Base-by-base conservation (phyloP, 768 basidiomycete genomes). In the Phlebiopsis flavidoalba region DNA sequence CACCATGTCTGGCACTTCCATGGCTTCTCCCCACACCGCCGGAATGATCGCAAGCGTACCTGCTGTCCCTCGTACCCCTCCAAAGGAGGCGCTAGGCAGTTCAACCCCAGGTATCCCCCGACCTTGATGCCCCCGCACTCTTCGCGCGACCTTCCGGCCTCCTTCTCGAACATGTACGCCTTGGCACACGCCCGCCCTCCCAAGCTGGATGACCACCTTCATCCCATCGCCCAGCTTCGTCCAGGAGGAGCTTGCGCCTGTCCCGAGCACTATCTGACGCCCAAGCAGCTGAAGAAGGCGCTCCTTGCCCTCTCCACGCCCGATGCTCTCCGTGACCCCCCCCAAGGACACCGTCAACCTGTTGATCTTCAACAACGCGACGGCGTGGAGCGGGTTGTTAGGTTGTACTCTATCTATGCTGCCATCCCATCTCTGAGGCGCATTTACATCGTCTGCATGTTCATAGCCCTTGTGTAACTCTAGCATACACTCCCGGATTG, bases 1-100 rank as follows among this genome's bases (percentile, higher is more conserved):
- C 66, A 91, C 87, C 8, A 83, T 97, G 65, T 93, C 91, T 0
- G 93, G 93, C 47, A 95, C 93, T 8, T 93, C 91, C 15, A 97
- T 97, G 94, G 95, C 95, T 14, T 91, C 91, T 7, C 96, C 96
- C 50, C 95, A 96, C 76, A 86, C 84, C 47, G 91, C 91, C 60
- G 96, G 96, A 65, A 76, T 97, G 57, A 76, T 93, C 55, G 95
- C n/a, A n/a, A n/a, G n/a, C 95, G 12, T 98, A 98, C 81, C 82
- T 94, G 64, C 83, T 98, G 60, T 94, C 93, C 24, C n/a, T 82
- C 96, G 69, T 90, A 95, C 76, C 90, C 89, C 3, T 85, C 85
- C 0, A 65, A 73, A 53, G 73, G n/a, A n/a, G n/a, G n/a, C n/a
- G n/a, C n/a, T n/a, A n/a, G n/a, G n/a, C n/a, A 77, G 1, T 92